phyloP scores from a whole-genome alignment of 352 stramenopile genomes.

The Phytopythium aichiense region DNA sequence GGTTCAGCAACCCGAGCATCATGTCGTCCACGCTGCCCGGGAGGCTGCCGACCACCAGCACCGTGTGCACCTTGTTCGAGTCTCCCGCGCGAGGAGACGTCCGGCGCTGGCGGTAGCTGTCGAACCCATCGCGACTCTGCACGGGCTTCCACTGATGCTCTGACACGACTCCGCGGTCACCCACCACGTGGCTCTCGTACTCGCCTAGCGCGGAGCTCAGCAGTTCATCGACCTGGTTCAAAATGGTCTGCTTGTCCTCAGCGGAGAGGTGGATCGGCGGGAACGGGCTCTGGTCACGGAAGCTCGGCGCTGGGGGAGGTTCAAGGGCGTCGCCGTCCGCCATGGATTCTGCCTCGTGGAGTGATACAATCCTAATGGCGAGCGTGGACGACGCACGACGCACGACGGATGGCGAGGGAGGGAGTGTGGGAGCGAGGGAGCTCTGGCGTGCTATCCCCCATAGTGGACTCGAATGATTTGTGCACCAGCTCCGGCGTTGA shows the following conservation, averaged over 20 bases:
- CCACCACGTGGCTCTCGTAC: conserved; percentile 20
- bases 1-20: neutral
- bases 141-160: neutral
- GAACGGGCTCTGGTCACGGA: conserved; percentile 21
- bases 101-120: neutral
- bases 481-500: no score
- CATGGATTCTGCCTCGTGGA: neutral
- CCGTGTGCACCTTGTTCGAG: conserved; percentile 2
- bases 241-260: neutral
- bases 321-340: neutral
- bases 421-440: no score
- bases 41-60: neutral
- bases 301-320: neutral
- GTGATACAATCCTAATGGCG: no score
- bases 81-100: neutral
- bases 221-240: conserved; percentile 6
- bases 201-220: conserved; percentile 13
- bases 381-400: no score
- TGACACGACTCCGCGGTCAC: conserved; percentile 12
- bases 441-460: no score
- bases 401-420: no score
- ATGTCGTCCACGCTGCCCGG: neutral
- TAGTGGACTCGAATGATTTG: no score
- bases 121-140: neutral
- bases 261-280: conserved; percentile 16